Evolutionary conservation across 176 grass and related monocot genomes (phyloP).

Genomic region (Hyparrhenia diplandra): DNA sequence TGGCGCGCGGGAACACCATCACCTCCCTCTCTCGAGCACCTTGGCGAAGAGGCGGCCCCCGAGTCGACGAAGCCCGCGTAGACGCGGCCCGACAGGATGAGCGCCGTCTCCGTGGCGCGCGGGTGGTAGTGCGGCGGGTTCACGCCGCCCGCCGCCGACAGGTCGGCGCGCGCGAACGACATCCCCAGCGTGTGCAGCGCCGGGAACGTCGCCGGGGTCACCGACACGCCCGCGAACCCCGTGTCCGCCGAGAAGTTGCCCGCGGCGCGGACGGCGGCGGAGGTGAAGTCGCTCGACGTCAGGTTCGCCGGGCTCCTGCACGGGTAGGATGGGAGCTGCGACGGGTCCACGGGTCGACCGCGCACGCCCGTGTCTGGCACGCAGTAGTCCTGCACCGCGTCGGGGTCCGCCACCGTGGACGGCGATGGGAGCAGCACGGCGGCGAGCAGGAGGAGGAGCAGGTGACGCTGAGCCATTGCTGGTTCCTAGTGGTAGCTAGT

Average conservation of each 20-base stretch:
- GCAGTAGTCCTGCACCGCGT: conserved; percentile 79
- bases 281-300: conserved; percentile 61
- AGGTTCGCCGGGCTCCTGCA: conserved; percentile 61
- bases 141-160: conserved; percentile 46
- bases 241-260: conserved; percentile 58
- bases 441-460: conserved; percentile 34
- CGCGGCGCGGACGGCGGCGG: conserved; percentile 45
- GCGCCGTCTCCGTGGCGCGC: conserved; percentile 74
- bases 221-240: conserved; percentile 64
- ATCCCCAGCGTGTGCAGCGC: conserved; percentile 69
- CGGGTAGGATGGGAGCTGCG: conserved; percentile 41
- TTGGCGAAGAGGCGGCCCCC: conserved; percentile 61
- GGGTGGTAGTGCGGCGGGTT: conserved; percentile 88
- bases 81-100: conserved; percentile 58
- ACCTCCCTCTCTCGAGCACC: conserved; percentile 70
- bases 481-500: neutral
- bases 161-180: conserved; percentile 81
- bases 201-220: conserved; percentile 59
- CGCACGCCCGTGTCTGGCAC: conserved; percentile 60
- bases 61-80: conserved; percentile 79
- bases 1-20: conserved; percentile 69
- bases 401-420: conserved; percentile 41
- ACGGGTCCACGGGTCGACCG: conserved; percentile 30
- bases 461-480: conserved; percentile 9
- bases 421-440: conserved; percentile 7